phyloP scores from a whole-genome alignment of 768 basidiomycete genomes.

The Nidula microcarpa region DNA sequence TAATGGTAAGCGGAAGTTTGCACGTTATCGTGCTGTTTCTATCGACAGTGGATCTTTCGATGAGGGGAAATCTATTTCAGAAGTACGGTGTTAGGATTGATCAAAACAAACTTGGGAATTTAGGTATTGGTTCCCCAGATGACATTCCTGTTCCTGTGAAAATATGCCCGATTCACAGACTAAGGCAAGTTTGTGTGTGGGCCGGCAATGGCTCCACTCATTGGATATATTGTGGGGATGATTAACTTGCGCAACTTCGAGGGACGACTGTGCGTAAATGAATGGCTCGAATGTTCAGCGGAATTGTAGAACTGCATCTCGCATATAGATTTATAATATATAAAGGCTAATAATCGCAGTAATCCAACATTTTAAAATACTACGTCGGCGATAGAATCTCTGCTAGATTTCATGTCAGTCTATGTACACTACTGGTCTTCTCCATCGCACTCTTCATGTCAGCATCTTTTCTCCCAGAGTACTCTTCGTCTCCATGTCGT shows the following conservation, averaged over 20 bases:
- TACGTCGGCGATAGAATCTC: no score
- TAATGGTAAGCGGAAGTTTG: constrained; percentile 86
- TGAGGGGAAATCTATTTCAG: constrained; percentile 8
- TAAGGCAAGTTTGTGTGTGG: constrained; percentile 26
- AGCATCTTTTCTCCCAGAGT: no score
- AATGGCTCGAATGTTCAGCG: no score
- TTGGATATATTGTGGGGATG: constrained; percentile 31
- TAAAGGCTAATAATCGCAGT: no score
- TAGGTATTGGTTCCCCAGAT: constrained; percentile 62
- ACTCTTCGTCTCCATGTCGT: no score
- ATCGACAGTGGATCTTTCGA: not conserved
- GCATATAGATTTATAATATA: no score
- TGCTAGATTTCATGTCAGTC: no score
- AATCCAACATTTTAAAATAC: no score
- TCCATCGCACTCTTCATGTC: no score
- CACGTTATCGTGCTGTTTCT: constrained; percentile 57
- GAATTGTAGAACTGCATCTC: no score
- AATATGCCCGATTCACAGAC: constrained; percentile 44
- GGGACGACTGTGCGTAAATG: not conserved
- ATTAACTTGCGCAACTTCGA: not conserved
- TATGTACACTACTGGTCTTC: no score
- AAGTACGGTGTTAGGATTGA: constrained; percentile 92
- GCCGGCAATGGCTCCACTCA: constrained; percentile 44
- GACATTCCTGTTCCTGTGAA: constrained; percentile 49
- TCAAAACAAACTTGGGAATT: constrained; percentile 98